phyloP scores from a whole-genome alignment of 805 yeast species.

The Saturnispora sekii region DNA sequence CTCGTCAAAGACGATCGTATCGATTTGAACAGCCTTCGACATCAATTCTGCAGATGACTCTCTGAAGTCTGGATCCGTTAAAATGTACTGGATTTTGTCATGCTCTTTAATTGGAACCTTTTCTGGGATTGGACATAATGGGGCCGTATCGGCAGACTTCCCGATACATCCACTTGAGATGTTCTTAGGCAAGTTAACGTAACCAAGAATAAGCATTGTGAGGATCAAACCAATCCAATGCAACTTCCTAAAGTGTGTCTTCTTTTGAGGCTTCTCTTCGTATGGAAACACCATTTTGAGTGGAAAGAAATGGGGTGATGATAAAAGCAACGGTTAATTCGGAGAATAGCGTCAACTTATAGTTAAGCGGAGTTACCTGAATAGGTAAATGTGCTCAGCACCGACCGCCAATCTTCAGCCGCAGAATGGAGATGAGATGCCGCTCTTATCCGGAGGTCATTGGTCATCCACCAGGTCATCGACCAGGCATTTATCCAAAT shows the following conservation, averaged over 20 bases:
- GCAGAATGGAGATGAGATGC: no score
- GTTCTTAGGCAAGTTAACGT: constrained; percentile 15
- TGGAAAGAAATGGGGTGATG: not conserved
- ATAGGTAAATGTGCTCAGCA: no score
- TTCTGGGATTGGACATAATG: constrained; percentile 21
- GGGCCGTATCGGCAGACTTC: not conserved
- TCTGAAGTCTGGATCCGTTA: constrained; percentile 27
- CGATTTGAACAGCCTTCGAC: constrained; percentile 41
- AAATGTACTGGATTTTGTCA: constrained; percentile 19
- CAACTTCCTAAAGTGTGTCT: not conserved
- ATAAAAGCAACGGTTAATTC: not conserved
- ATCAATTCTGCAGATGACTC: constrained; percentile 32
- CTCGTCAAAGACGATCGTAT: constrained; percentile 34
- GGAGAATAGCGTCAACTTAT: no score
- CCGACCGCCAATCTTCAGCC: no score
- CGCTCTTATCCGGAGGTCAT: no score
- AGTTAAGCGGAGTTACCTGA: not conserved
- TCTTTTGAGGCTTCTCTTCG: not conserved
- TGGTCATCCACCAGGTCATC: no score
- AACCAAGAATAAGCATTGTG: not conserved
- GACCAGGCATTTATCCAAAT: no score
- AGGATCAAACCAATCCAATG: constrained; percentile 3
- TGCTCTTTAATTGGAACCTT: constrained; percentile 15
- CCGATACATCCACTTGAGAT: no score
- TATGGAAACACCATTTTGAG: not conserved